Percentiles rank a stretch among this genome's conserved stretches.
Conservation (phyloP, 2,329 filamentous ascomycete species). For the Myriosclerotinia curreyana region DNA sequence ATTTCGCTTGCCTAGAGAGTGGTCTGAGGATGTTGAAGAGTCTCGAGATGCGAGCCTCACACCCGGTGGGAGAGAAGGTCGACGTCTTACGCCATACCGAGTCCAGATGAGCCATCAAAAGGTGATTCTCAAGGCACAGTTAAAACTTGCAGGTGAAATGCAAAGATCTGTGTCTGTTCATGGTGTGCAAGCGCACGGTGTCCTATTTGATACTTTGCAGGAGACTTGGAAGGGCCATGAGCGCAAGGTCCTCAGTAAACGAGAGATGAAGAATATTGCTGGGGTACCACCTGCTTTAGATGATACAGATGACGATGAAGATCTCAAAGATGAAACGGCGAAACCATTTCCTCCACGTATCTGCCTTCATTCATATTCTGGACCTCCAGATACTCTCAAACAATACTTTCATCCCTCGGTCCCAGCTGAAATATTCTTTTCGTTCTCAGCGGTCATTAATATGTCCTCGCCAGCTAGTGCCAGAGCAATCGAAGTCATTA, state of each 20-base stretch:
- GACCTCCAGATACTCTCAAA: constrained; percentile 67
- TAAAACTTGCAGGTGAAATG: constrained; percentile 68
- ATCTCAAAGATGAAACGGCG: constrained; percentile 37
- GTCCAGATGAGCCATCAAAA: constrained; percentile 69
- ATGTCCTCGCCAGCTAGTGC: constrained; percentile 52
- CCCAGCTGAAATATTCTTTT: constrained; percentile 78
- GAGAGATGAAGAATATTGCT: constrained; percentile 54
- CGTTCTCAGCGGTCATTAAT: constrained; percentile 84
- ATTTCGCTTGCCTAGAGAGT: constrained; percentile 67
- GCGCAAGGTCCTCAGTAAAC: constrained; percentile 56
- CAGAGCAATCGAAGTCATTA: constrained; percentile 59
- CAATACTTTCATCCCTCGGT: constrained; percentile 74
- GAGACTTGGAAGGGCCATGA: constrained; percentile 70
- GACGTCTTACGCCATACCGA: constrained; percentile 63
- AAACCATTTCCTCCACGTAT: constrained; percentile 80
- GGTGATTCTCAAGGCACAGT: constrained; percentile 61
- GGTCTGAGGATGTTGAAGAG: constrained; percentile 44
- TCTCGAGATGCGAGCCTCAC: constrained; percentile 53
- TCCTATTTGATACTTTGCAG: constrained; percentile 63
- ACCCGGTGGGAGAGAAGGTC: constrained; percentile 67
- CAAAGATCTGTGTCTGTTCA: constrained; percentile 75
- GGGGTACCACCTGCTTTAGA: constrained; percentile 38
- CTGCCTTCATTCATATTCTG: constrained; percentile 92
- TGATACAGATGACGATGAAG: constrained; percentile 40
- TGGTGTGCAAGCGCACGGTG: constrained; percentile 55